Evolutionary conservation across 2,329 filamentous ascomycete genomes (phyloP).

Genomic region (Elsinoe ampelina): DNA sequence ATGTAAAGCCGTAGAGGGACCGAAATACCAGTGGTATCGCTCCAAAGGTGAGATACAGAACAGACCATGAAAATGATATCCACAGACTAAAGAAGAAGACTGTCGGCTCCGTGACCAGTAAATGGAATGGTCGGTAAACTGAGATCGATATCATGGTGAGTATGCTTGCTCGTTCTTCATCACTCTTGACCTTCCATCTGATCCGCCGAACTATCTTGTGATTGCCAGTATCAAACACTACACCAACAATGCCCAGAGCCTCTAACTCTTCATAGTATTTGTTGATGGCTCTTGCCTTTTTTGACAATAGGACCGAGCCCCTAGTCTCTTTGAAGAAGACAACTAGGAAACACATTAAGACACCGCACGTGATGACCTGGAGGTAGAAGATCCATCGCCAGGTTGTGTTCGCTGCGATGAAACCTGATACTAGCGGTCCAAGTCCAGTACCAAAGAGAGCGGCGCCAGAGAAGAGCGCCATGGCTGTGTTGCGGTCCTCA

Average conservation of each 20-base stretch:
- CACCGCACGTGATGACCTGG: conserved; percentile 60
- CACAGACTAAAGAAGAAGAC: conserved; percentile 84
- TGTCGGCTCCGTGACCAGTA: conserved; percentile 66
- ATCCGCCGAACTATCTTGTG: conserved; percentile 44
- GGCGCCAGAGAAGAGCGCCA: conserved; percentile 76
- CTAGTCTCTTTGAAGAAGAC: conserved; percentile 73
- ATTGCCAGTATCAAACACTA: conserved; percentile 33
- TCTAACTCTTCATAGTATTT: conserved; percentile 70
- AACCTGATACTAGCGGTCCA: conserved; percentile 63
- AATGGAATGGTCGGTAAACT: conserved; percentile 65
- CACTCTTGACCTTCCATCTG: conserved; percentile 69
- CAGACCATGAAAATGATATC: conserved; percentile 82
- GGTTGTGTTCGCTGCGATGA: conserved; percentile 44
- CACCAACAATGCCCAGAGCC: conserved; percentile 48
- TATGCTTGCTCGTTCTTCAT: conserved; percentile 65
- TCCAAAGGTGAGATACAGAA: conserved; percentile 76
- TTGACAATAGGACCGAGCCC: conserved; percentile 66
- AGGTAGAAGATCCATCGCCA: conserved; percentile 89
- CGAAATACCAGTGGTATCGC: conserved; percentile 71
- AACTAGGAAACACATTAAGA: conserved; percentile 55
- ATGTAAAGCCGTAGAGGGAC: conserved; percentile 56
- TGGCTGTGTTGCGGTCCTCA: conserved; percentile 72
- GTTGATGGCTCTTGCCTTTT: conserved; percentile 66
- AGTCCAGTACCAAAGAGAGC: conserved; percentile 72
- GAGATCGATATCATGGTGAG: conserved; percentile 63